A percentile compares a stretch with the other conserved stretches of the same genome.
Evolutionary conservation across 768 basidiomycete species (phyloP).

Genomic region (Tricholoma saponaceum): DNA sequence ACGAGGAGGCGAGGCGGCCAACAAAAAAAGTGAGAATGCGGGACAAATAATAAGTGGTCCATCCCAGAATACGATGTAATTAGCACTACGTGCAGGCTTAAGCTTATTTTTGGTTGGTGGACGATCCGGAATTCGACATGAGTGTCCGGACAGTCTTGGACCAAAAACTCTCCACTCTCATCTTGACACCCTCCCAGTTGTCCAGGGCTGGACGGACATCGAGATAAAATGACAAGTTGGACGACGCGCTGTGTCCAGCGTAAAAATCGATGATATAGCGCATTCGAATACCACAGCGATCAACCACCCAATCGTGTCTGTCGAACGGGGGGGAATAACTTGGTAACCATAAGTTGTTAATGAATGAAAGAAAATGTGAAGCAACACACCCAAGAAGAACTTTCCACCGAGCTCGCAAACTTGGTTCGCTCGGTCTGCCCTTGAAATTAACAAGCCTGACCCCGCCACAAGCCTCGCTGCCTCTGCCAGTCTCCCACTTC

Average conservation of each 20-base stretch:
- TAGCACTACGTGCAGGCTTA: background rate
- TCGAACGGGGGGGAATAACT: conserved; percentile 96
- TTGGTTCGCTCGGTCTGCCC: conserved; percentile 78
- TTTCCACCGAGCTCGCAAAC: conserved; percentile 77
- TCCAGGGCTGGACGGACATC: conserved; percentile 95
- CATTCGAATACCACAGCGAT: conserved; percentile 84
- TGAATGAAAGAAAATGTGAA: conserved; percentile 1
- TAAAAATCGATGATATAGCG: conserved; percentile 99
- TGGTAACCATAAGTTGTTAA: conserved; percentile 9
- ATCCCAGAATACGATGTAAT: background rate
- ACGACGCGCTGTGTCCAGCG: conserved; percentile 60
- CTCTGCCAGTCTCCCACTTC: conserved; percentile 78
- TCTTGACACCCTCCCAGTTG: conserved; percentile 87
- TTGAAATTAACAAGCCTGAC: conserved; percentile 86
- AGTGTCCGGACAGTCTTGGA: conserved; percentile 21
- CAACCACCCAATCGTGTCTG: conserved; percentile 94
- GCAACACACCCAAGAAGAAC: conserved; percentile 76
- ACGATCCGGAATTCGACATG: background rate
- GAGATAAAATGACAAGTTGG: conserved; percentile 81
- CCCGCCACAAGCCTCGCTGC: conserved; percentile 80
- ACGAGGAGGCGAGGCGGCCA: conserved; percentile 41
- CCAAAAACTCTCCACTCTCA: conserved; percentile 64
- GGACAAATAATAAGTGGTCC: conserved; percentile 36
- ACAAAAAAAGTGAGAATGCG: conserved; percentile 52
- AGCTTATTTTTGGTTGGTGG: background rate